phyloP scores from a whole-genome alignment of 306 rosid species.

The barrel medic (Medicago truncatula) region MtrunA17r5.0-ANR NC_053043.1:49777501-49778000 shows the following conservation, averaged over 20 bases:
- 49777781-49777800: not conserved
- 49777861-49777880: not conserved
- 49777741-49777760: slow-evolving; percentile 89
- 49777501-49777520: not conserved
- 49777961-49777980: slow-evolving; percentile 58
- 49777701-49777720: slow-evolving; percentile 96
- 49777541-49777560: not conserved
- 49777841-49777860: slow-evolving; percentile 48
- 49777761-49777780: slow-evolving; percentile 69
- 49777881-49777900: slow-evolving; percentile 37
- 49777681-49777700: slow-evolving; percentile 82
- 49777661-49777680: slow-evolving; percentile 41
- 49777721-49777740: slow-evolving; percentile 83
- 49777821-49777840: slow-evolving; percentile 56
- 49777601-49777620: slow-evolving; percentile 13
- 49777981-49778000: slow-evolving; percentile 58
- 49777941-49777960: slow-evolving; percentile 86
- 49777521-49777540: not conserved
- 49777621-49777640: slow-evolving; percentile 34
- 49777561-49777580: slow-evolving; percentile 6
- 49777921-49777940: slow-evolving; percentile 53
- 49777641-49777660: slow-evolving; percentile 51
- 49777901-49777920: slow-evolving; percentile 49
- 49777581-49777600: slow-evolving; percentile 23
- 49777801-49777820: not conserved